Percentiles rank a stretch among this genome's conserved stretches.
Conservation (phyloP, 371 early-diverging fungal genomes). For the Mortierella sp. region DNA sequence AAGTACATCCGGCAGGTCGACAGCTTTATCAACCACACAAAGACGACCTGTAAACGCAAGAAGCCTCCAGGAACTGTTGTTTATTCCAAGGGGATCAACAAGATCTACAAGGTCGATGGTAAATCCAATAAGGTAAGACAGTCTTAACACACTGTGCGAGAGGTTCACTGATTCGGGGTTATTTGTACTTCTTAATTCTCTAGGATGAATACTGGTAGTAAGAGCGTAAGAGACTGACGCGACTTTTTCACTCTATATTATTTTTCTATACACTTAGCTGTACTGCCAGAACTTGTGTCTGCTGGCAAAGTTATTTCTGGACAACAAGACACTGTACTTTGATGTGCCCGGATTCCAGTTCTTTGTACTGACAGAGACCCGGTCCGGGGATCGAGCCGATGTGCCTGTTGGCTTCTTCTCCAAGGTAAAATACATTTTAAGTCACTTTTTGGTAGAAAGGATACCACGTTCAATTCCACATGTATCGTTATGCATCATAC, state of each 20-base stretch:
- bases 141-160: no score
- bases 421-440: no score
- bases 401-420: constrained; percentile 80
- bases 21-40: constrained; percentile 63
- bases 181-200: no score
- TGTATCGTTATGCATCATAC: no score
- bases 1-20: constrained; percentile 73
- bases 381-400: constrained; percentile 61
- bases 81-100: constrained; percentile 82
- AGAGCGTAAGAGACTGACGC: background rate
- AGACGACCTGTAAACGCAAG: constrained; percentile 65
- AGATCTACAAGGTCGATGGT: constrained; percentile 95
- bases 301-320: constrained; percentile 95
- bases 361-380: constrained; percentile 89
- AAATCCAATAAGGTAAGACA: constrained; percentile 78
- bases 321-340: constrained; percentile 98
- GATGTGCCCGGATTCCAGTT: constrained; percentile 99
- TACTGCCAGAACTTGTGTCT: constrained; percentile 98
- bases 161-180: no score
- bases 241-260: background rate
- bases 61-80: constrained; percentile 93
- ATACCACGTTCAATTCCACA: no score
- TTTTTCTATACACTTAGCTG: constrained; percentile 67
- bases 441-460: no score
- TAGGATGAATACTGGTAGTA: no score